Evolutionary conservation across 768 basidiomycete species (phyloP).

Genomic region (Symmetrospora coprosmae): DNA sequence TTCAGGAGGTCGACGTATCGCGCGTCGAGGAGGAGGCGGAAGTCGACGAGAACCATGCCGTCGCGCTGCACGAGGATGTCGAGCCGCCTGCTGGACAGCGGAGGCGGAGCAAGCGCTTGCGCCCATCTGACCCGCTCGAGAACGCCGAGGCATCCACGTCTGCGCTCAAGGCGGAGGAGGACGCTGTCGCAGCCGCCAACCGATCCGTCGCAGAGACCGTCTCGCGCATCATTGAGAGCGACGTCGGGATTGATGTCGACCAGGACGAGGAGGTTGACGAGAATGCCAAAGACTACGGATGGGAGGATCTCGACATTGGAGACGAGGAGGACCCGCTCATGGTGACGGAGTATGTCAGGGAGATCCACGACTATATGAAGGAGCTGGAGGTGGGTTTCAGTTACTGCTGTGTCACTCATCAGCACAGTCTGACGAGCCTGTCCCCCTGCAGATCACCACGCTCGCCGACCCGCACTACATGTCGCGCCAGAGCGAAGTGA

Average conservation of each 20-base stretch:
- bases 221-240: constrained; percentile 33
- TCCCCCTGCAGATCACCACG: constrained; percentile 47
- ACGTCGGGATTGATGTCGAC: constrained; percentile 37
- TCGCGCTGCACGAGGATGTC: constrained; percentile 32
- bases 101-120: constrained; percentile 3
- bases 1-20: constrained; percentile 17
- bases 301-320: constrained; percentile 85
- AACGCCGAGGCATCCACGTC: constrained; percentile 22
- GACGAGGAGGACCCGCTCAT: constrained; percentile 88
- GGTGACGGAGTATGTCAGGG: constrained; percentile 90
- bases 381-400: constrained; percentile 53
- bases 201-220: constrained; percentile 10
- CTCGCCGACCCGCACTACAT: constrained; percentile 78
- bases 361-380: constrained; percentile 85
- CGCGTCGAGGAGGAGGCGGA: constrained; percentile 20
- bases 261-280: constrained; percentile 31
- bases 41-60: constrained; percentile 37
- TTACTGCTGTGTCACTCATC: constrained; percentile 1
- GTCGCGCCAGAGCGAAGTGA: constrained; percentile 63
- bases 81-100: constrained; percentile 17
- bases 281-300: constrained; percentile 42
- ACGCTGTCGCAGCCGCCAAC: constrained; percentile 35
- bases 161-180: constrained; percentile 30
- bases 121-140: background rate
- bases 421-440: background rate